Evolutionary conservation across 352 stramenopile genomes (phyloP), one percentile per base, ranked within the genome.

Genomic region (Elongisporangium anandrum): DNA sequence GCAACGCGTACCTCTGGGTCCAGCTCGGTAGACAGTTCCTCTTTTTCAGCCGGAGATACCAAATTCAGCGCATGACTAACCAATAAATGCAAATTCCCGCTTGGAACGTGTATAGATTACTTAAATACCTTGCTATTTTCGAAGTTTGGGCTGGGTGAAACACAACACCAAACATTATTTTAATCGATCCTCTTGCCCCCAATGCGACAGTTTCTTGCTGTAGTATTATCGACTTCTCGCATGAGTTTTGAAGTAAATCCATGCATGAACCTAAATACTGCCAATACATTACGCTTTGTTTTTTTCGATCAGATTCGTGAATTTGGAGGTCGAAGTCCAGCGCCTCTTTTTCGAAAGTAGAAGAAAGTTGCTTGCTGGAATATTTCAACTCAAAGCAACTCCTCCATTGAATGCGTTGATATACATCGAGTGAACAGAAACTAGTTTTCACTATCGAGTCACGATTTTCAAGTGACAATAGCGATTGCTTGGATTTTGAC

Each of bases 1-100:
- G 63, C 64, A 6, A 85, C 22, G 0, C 75, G 73, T 7, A 85
- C 75, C 65, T 85, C 75, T 1, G 73, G 73, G 20, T 85, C 75
- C n/a, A 85, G 52, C 7, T 82, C 73, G 15, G 66, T 61, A 2
- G 61, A 47, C 45, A 57, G 66, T 38, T 78, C 69, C 0, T 63
- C 55, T 17, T 64, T 65, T 3, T 63, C 38, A 23, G 62, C 56
- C 2, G 72, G 72, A 10, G 73, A 60, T 23, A 82, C 59, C n/a
- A 85, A 58, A 13, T 68, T 54, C 38, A 73, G 63, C 15, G 73
- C 73, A 19, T 74, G 57, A 10, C 77, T 34, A 2, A 85, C 64
- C 1, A 85, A 53, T 7, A 85, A 22, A 50, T 85, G 73, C 1
- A 85, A 63, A 23, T 80, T 74, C 0, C 73, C 75, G 22, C 59